Evolutionary conservation across 2,329 filamentous ascomycete species (phyloP).

Genomic region (Blumeria graminis): DNA sequence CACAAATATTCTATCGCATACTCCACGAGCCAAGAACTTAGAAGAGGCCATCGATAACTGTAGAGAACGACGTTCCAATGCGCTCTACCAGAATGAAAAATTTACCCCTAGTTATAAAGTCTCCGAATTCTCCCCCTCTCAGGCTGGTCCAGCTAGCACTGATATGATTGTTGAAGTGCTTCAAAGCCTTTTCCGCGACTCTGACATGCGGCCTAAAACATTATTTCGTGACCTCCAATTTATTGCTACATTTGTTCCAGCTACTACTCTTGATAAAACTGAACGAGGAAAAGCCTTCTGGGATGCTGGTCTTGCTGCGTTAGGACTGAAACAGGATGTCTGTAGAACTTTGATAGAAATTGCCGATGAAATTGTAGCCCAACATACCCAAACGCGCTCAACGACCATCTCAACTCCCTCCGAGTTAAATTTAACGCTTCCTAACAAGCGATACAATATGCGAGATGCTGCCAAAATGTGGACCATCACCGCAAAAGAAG

Average conservation of each 20-base stretch:
- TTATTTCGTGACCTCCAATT: conserved; percentile 64
- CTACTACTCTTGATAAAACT: conserved; percentile 33
- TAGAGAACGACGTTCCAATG: too few relatives aligned
- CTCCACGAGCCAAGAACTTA: too few relatives aligned
- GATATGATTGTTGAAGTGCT: conserved; percentile 39
- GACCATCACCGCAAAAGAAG: conserved; percentile 83
- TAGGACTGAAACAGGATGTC: conserved; percentile 64
- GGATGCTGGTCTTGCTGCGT: conserved; percentile 64
- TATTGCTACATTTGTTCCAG: conserved; percentile 40
- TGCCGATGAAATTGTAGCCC: conserved; percentile 40
- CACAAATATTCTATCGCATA: too few relatives aligned
- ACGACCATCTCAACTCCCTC: conserved; percentile 9
- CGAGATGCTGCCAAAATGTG: conserved; percentile 72
- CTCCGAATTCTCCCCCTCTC: conserved; percentile 56
- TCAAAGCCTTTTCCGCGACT: conserved; percentile 40
- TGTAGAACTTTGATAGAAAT: conserved; percentile 47
- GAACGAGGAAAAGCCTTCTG: conserved; percentile 52
- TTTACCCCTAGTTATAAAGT: conserved; percentile 22
- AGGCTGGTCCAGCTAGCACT: conserved; percentile 15
- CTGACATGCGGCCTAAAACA: conserved; percentile 49
- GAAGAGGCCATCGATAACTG: too few relatives aligned
- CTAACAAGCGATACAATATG: conserved; percentile 39
- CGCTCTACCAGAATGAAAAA: too few relatives aligned
- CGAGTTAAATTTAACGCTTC: conserved; percentile 11
- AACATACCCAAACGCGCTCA: conserved; percentile 40